phyloP scores from a whole-genome alignment of 2,329 filamentous ascomycete species.

The Cladosporium oxysporum region DNA sequence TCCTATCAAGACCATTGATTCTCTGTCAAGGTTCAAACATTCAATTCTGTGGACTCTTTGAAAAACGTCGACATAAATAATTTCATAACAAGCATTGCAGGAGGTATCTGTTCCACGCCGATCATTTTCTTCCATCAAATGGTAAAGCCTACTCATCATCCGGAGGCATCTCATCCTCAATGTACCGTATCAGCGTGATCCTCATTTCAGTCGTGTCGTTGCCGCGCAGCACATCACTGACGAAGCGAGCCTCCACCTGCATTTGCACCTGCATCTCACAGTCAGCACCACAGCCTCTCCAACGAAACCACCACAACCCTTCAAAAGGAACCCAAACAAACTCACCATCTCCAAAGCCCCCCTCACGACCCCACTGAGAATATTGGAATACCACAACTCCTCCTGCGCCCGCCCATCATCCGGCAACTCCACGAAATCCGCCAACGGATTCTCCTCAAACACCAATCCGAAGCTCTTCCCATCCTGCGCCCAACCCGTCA shows the following conservation, averaged over 20 bases:
- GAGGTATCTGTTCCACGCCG: not conserved
- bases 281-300: constrained; percentile 21
- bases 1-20: not conserved
- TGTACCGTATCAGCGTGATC: constrained; percentile 86
- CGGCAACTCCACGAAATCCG: constrained; percentile 95
- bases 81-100: not conserved
- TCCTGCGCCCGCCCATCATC: constrained; percentile 95
- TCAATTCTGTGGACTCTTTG: not conserved
- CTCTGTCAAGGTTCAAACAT: not conserved
- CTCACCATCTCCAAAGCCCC: constrained; percentile 92
- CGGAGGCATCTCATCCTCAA: constrained; percentile 95
- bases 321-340: constrained; percentile 6
- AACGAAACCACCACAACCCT: not conserved
- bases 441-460: constrained; percentile 95
- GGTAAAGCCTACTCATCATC: constrained; percentile 72
- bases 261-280: constrained; percentile 69
- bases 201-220: constrained; percentile 98
- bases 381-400: constrained; percentile 98
- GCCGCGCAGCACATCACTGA: constrained; percentile 87
- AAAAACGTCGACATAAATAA: not conserved
- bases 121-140: not conserved
- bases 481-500: constrained; percentile 95
- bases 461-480: constrained; percentile 95
- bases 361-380: constrained; percentile 87
- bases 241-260: constrained; percentile 96